Base-by-base conservation (phyloP, 495 filamentous ascomycete species). In the Jackrogersella multiformis region DNA sequence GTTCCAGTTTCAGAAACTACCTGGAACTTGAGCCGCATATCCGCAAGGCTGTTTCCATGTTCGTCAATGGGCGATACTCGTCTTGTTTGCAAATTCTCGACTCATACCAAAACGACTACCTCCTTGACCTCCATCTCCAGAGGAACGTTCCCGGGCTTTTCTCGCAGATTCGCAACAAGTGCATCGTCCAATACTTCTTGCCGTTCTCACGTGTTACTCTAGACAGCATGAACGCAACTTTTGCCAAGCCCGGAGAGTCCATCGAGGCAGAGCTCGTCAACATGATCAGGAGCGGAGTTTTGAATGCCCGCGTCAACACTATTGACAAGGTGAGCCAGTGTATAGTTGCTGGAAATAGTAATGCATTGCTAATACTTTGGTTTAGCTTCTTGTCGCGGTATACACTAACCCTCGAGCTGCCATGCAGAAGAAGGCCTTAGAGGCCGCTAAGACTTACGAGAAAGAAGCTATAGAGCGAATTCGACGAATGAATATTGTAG, bases 11-110 rank as follows among this genome's bases (percentile, higher is more conserved):
- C 82, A 88, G 96, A 44, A 87, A 83, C 46, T 97, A 93, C 77
- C 86, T 99, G 2, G 94, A 99, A 74, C 84, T 94, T 1, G 95
- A 97, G 73, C 94, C 96, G 1, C 94, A 98, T 69, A 90, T 99
- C 63, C 90, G 96, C 49, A 91, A 92, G 16, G 96, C 95, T 21
- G 90, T 99, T 55, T 81, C 86, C 1, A 89, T 90, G 80, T 98
- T 98, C 76, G 90, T 92, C 67, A 91, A 88, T 56, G 90, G 91
- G 36, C 90, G 96, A 67, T 99, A 97, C 78, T 87, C 90, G 1
- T 82, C 87, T 4, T 97, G 94, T 66, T 83, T 99, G 23, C 82
- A 86, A 45, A 92, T 93, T 32, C 84, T 99, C 10, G 91, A 96
- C 57, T 84, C 85, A 24, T 93, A 95, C 77, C 87, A 85, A 49